These are phyloP conservation scores for Ophiostoma tasmaniense DNA, from an alignment of 2,329 filamentous ascomycete genomes.

Conservation along the genomic window DNA sequence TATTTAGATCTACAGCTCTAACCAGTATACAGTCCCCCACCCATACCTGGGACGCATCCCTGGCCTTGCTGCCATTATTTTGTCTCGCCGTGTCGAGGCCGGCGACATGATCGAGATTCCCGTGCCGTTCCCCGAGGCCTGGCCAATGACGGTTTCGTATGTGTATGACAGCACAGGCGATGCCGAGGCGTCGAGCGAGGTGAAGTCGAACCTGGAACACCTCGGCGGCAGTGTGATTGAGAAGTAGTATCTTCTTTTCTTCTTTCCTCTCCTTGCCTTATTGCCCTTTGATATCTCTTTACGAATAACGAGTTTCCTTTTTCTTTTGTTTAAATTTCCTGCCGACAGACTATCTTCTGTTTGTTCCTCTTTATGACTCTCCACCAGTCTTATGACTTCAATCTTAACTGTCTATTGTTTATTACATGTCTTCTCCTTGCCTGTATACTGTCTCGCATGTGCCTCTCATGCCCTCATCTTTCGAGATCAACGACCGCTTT, in stretches of 20 bases:
- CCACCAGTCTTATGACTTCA: background rate
- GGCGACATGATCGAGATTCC: conserved; percentile 51
- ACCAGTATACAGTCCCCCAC: conserved; percentile 33
- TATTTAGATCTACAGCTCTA: background rate
- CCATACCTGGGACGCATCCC: conserved; percentile 44
- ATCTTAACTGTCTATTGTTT: background rate
- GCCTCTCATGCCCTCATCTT: background rate
- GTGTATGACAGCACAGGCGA: conserved; percentile 45
- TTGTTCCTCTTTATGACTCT: background rate
- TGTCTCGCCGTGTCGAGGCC: conserved; percentile 42
- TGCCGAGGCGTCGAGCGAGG: conserved; percentile 32
- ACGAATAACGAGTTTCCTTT: conserved; percentile 1
- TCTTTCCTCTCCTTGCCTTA: background rate
- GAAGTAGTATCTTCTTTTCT: background rate
- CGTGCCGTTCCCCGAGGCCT: conserved; percentile 47
- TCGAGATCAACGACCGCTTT: background rate
- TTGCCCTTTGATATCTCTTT: background rate
- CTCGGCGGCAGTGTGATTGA: conserved; percentile 37
- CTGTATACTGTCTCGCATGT: background rate
- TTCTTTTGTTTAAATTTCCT: background rate
- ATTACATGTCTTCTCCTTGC: background rate
- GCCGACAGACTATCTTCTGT: background rate
- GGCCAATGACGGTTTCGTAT: conserved; percentile 47
- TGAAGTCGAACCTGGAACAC: conserved; percentile 46
- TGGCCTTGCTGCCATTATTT: conserved; percentile 45